Percentiles rank a stretch among this genome's conserved stretches.
phyloP scores from a whole-genome alignment of 2,329 filamentous ascomycete species.

The Laburnicola sp. region DNA sequence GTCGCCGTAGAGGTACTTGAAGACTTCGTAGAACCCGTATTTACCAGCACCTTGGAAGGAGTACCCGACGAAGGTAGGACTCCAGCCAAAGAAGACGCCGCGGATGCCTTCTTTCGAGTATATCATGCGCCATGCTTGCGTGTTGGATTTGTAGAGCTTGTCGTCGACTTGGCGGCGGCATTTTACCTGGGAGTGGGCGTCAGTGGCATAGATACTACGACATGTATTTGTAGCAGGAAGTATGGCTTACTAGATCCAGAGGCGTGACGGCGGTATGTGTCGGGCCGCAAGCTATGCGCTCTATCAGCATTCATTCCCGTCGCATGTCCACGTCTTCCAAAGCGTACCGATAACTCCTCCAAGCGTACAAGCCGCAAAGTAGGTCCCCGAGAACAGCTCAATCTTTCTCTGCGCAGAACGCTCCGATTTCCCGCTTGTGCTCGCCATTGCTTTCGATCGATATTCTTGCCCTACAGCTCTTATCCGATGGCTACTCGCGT shows the following conservation, averaged over 20 bases:
- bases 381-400: constrained; percentile 54
- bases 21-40: constrained; percentile 66
- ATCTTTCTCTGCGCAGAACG: constrained; percentile 46
- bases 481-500: constrained; percentile 1
- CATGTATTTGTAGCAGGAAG: neutral
- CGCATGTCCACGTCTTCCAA: neutral
- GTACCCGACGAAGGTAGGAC: constrained; percentile 64
- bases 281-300: constrained; percentile 47
- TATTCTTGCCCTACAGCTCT: neutral
- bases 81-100: constrained; percentile 69
- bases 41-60: constrained; percentile 65
- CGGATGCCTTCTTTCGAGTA: constrained; percentile 62
- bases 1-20: constrained; percentile 66
- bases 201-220: neutral
- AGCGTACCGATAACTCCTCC: constrained; percentile 54
- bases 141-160: constrained; percentile 66
- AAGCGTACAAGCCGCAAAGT: constrained; percentile 55
- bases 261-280: constrained; percentile 66
- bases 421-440: constrained; percentile 20
- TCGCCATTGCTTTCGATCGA: constrained; percentile 13
- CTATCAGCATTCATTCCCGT: constrained; percentile 8
- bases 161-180: constrained; percentile 69
- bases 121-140: constrained; percentile 65
- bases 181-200: constrained; percentile 51
- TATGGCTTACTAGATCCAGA: constrained; percentile 58